Conservation (phyloP, 2,329 filamentous ascomycete species). For the Colletotrichum lindemuthianum region DNA sequence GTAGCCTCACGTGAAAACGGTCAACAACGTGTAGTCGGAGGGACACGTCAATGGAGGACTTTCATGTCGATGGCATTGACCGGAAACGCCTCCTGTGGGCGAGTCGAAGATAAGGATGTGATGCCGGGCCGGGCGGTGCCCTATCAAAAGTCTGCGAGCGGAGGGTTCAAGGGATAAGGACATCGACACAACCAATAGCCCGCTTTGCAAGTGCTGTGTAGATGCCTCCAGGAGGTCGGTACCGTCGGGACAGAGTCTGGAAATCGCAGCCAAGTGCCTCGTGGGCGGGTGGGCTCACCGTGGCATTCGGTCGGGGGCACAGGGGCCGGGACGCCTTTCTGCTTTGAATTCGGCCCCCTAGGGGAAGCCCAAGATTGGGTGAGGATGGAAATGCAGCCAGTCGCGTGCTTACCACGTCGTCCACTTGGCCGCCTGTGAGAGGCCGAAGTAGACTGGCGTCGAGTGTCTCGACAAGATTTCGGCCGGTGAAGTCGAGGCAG, state of each 20-base stretch:
- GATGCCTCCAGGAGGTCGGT: constrained; percentile 16
- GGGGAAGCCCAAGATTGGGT: constrained; percentile 14
- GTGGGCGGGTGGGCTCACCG: constrained; percentile 26
- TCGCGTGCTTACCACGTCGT: constrained; percentile 37
- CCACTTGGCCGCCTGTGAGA: constrained; percentile 45
- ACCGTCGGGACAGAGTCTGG: constrained; percentile 17
- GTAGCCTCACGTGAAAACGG: neutral
- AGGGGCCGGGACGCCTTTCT: constrained; percentile 6
- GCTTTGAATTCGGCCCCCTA: constrained; percentile 6
- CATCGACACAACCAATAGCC: constrained; percentile 13
- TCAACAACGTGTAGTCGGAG: neutral
- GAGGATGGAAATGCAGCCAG: constrained; percentile 31
- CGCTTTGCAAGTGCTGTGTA: neutral
- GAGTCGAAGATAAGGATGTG: neutral
- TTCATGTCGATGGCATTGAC: too few relatives aligned
- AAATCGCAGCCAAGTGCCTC: constrained; percentile 28
- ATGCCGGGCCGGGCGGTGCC: constrained; percentile 1
- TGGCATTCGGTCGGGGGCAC: constrained; percentile 18
- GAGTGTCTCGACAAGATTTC: neutral
- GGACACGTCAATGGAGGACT: neutral
- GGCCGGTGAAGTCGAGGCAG: constrained; percentile 9
- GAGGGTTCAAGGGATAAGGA: constrained; percentile 12
- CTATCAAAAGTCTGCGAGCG: constrained; percentile 3
- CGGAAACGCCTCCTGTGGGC: too few relatives aligned
- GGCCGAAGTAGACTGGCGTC: constrained; percentile 34